Base-by-base conservation (phyloP, 192 early-diverging fungal species). In the Entophlyctis luteolus region DNA sequence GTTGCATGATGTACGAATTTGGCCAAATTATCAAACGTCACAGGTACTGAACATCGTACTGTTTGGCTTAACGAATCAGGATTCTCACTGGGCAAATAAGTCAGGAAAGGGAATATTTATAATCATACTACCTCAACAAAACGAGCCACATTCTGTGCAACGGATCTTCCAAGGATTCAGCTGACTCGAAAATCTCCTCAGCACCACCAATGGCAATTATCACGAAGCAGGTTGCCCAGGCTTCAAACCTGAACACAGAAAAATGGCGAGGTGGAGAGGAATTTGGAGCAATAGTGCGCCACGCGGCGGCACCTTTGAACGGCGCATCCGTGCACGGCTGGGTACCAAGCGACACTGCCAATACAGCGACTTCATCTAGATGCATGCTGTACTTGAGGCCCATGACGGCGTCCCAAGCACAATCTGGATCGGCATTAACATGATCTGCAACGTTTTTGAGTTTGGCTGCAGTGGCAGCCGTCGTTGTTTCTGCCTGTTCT, bases 141-240 rank as follows among this genome's bases (percentile, higher is more conserved):
- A 49, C 47, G 20, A 63, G 32, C 60, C 60, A 63, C 8, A 48
- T 48, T 10, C 47, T 6, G 27, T 63, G 50, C 10, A 49, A 6
- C 5, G 60, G 46, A 47, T 32, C 60, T 27, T 8, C 60, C 14
- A 12, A 1, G 4, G 3, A 20, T 42, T 25, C 37, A 29, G 48
- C 50, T 33, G 23, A 29, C 38, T 59, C 58, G 27, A 45, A 49
- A 31, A 53, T 53, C 32, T 63, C 60, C 28, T 49, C 60, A 27
- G 35, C 14, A 47, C 22, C 22, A 18, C 60, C 60, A 4, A 63
- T 48, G 23, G 60, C 60, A 29, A 63, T 31, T 1, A 49, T 22
- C 20, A 63, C 6, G 34, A 32, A 63, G 22, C 39, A 47, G 4
- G 32, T 10, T 14, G 16, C 36, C 60, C 60, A 63, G 32, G 31